Evolutionary conservation across 441 rosid species (phyloP).

Genomic region (Dalechampia spathulata): DNA sequence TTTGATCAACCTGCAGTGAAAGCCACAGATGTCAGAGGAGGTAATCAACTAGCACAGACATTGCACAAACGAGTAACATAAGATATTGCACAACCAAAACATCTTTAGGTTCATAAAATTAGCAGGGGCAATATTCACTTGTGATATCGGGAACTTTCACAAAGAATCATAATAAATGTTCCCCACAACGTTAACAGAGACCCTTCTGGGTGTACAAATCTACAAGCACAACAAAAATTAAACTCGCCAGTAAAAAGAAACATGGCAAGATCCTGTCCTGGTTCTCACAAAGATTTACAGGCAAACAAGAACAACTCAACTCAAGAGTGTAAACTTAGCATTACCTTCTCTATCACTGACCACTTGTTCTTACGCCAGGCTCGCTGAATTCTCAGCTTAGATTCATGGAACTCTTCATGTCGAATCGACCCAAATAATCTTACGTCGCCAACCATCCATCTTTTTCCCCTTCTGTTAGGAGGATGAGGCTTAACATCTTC

Average conservation of each 20-base stretch:
- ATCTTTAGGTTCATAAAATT: background rate
- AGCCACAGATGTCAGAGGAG: too few relatives aligned
- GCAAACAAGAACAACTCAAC: too few relatives aligned
- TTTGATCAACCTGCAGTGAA: constrained; percentile 17
- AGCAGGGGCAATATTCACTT: background rate
- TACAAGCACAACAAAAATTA: too few relatives aligned
- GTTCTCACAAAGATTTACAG: too few relatives aligned
- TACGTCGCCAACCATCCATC: constrained; percentile 32
- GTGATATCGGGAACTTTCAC: too few relatives aligned
- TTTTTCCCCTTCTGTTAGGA: constrained; percentile 16
- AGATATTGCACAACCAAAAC: background rate
- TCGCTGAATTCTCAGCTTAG: constrained; percentile 25
- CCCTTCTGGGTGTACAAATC: too few relatives aligned
- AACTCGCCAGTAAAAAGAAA: background rate
- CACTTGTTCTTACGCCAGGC: constrained; percentile 28
- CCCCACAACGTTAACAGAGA: too few relatives aligned
- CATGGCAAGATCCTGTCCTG: background rate
- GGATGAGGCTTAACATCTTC: constrained; percentile 33
- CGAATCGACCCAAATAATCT: constrained; percentile 31
- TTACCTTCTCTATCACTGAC: constrained; percentile 31
- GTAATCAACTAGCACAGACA: too few relatives aligned
- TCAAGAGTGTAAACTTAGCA: background rate
- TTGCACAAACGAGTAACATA: too few relatives aligned
- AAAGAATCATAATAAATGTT: too few relatives aligned
- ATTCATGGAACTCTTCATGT: constrained; percentile 27